Conservation (phyloP, 768 basidiomycete genomes). For the Paxillus rubicundulus region DNA sequence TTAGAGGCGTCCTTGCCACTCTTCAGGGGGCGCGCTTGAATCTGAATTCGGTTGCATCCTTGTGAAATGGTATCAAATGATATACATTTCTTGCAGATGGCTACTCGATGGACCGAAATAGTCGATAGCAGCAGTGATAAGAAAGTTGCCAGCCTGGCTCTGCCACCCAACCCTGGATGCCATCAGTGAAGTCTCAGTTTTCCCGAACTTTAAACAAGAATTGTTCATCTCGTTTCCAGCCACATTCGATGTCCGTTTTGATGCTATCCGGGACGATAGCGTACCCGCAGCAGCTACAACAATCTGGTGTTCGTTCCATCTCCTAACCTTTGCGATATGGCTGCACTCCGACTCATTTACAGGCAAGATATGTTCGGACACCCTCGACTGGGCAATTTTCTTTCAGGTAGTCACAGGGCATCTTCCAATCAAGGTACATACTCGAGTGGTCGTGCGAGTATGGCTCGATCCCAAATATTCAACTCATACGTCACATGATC, state of each 20-base stretch:
- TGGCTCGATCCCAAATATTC: conserved; percentile 16
- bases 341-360: neutral
- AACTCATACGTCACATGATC: conserved; percentile 1
- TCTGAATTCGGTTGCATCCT: neutral
- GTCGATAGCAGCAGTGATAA: conserved; percentile 6
- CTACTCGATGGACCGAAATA: conserved; percentile 22
- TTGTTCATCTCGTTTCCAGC: conserved; percentile 21
- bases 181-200: conserved; percentile 38
- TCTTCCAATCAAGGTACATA: conserved; percentile 29
- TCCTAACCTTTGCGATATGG: neutral
- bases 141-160: conserved; percentile 23
- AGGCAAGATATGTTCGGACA: conserved; percentile 8
- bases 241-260: conserved; percentile 51
- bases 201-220: neutral
- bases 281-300: conserved; percentile 6
- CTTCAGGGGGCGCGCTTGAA: conserved; percentile 39
- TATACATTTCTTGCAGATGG: conserved; percentile 15
- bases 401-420: conserved; percentile 29
- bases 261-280: conserved; percentile 29
- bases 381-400: conserved; percentile 23
- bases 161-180: conserved; percentile 50
- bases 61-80: neutral
- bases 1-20: conserved; percentile 49
- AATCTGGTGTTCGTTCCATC: conserved; percentile 1
- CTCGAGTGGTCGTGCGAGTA: conserved; percentile 37